Base-by-base conservation (phyloP, 2,329 filamentous ascomycete species). In the Fusarium robinianum region DNA sequence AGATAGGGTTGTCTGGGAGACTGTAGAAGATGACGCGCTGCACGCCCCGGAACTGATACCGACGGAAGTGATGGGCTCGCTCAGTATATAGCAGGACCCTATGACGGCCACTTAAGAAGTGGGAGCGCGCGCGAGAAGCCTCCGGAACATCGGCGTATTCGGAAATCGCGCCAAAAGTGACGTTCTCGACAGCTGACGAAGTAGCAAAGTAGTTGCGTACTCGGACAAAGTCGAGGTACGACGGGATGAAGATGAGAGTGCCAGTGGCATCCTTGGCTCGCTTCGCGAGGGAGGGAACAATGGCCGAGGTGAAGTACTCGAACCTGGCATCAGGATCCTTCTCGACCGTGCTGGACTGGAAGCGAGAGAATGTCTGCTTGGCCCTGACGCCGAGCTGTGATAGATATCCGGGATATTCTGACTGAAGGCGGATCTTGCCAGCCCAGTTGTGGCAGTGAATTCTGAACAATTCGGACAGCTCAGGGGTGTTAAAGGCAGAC, bases 221-320 rank as follows among this genome's bases (percentile, higher is more conserved):
- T 27, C 91, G 87, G 29, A 96, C 87, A 66, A 97, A 97, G 72
- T 99, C 94, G 47, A 96, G 84, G 69, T 96, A 97, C 0, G 87
- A 90, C 0, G 94, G 90, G 35, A 97, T 84, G 71, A 95, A 96
- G 62, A 99, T 77, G 11, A 99, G 74, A 1, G 88, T 88, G 22
- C 94, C 91, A 12, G 58, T 68, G 1, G 77, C 73, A 43, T 83
- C 80, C 47, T 81, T 82, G n/a, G 78, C 65, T 21, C 85, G 79
- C 60, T 87, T 87, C 38, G 81, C 76, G 11, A 96, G 78, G 2
- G 81, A 77, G 0, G 94, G 90, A 10, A 97, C 72, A 41, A 96
- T 77, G 18, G 89, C 84, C 31, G 85, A 85, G 33, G 82, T 87
- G 73, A 99, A 97, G 73, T 94, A 95, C 55, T 87, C 85, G 74